These are phyloP conservation scores for Gynostemma pentaphyllum DNA, from an alignment of 306 rosid species.

Conservation along the genomic window DNA sequence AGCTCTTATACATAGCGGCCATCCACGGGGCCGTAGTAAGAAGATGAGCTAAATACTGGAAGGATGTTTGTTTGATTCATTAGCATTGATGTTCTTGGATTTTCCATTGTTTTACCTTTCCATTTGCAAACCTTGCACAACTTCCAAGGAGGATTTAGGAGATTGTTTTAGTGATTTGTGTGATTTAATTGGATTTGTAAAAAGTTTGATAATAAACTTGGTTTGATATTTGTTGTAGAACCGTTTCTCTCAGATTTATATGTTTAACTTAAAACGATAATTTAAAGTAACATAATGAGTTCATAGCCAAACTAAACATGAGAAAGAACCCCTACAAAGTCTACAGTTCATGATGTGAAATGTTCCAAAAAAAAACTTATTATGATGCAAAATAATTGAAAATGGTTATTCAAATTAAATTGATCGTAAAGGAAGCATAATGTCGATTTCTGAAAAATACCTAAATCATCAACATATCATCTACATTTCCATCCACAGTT, in stretches of 20 bases:
- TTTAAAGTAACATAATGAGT: not conserved
- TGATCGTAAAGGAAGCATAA: too few relatives aligned
- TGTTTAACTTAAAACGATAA: too few relatives aligned
- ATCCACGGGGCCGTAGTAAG: constrained; percentile 40
- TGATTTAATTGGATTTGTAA: constrained; percentile 23
- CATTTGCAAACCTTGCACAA: not conserved
- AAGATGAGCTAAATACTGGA: constrained; percentile 13
- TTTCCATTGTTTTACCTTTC: not conserved
- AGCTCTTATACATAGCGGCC: constrained; percentile 65
- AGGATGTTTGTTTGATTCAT: constrained; percentile 5
- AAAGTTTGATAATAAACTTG: constrained; percentile 13
- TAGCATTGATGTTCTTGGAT: not conserved
- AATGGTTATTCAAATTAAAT: too few relatives aligned
- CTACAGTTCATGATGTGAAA: not conserved
- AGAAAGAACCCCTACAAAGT: not conserved
- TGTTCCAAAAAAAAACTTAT: too few relatives aligned
- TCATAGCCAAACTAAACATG: not conserved
- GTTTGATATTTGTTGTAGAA: not conserved
- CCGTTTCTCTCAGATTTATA: not conserved
- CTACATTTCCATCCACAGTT: too few relatives aligned
- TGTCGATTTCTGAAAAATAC: too few relatives aligned
- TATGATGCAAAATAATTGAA: too few relatives aligned
- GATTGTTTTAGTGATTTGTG: constrained; percentile 13
- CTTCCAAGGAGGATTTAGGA: not conserved
- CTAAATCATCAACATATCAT: too few relatives aligned